Percentiles rank a stretch among this genome's conserved stretches.
phyloP scores from a whole-genome alignment of 345 rosid genomes.

The Salix purpurea region DNA sequence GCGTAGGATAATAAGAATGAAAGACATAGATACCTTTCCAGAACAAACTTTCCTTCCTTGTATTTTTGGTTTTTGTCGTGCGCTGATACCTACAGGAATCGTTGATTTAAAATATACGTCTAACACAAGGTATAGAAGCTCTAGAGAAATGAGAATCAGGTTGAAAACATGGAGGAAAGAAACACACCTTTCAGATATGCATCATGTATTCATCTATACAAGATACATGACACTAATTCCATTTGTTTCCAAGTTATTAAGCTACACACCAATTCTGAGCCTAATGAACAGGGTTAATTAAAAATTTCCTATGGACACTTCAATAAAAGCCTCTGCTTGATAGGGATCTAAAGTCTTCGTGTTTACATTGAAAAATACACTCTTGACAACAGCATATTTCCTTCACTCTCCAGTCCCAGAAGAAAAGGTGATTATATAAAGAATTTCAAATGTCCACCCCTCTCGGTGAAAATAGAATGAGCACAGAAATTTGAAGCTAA shows the following conservation, averaged over 20 bases:
- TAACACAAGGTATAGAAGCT: neutral
- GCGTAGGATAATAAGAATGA: neutral
- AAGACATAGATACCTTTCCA: slow-evolving; percentile 32
- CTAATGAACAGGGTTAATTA: neutral
- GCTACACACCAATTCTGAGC: neutral
- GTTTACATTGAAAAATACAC: neutral
- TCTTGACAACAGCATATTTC: too few species aligned
- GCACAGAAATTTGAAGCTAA: neutral
- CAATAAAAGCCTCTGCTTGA: neutral
- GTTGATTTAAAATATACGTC: neutral
- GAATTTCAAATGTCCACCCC: neutral
- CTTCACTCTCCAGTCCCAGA: neutral
- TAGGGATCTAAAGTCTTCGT: neutral
- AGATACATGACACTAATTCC: neutral
- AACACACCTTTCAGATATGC: neutral
- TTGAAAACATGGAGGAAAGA: neutral
- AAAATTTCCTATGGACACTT: too few species aligned
- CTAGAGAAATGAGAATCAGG: neutral
- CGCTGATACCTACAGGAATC: slow-evolving; percentile 27
- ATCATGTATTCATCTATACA: neutral
- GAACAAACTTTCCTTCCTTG: slow-evolving; percentile 50
- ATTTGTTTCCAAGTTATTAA: neutral
- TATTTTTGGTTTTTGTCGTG: slow-evolving; percentile 39
- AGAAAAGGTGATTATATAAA: neutral
- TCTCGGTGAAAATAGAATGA: neutral